phyloP scores from a whole-genome alignment of 176 grass and related monocot genomes.

The Zea luxurians region DNA sequence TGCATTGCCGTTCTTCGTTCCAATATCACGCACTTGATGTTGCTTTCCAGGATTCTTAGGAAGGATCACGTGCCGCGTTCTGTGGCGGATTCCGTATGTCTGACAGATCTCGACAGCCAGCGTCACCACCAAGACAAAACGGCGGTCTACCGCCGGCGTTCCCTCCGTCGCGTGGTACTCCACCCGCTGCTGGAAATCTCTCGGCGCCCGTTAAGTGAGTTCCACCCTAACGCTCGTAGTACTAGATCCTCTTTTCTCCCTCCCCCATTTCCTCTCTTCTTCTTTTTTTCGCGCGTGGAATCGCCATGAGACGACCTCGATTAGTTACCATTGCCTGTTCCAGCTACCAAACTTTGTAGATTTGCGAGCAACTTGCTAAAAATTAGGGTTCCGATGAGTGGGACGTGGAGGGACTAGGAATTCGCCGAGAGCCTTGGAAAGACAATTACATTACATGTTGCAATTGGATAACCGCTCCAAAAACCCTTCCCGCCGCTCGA shows the following conservation, averaged over 20 bases:
- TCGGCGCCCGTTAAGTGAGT: background rate
- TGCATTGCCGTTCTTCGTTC: no score
- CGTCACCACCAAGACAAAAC: background rate
- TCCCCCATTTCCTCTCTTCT: no score
- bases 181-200: background rate
- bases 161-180: background rate
- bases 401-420: conserved; percentile 8
- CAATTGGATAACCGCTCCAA: conserved; percentile 3
- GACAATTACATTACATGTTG: conserved; percentile 12
- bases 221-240: background rate
- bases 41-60: background rate
- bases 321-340: background rate
- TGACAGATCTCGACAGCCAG: conserved; percentile 56
- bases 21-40: no score
- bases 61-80: background rate
- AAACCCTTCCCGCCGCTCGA: background rate
- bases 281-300: background rate
- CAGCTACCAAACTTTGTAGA: background rate
- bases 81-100: background rate
- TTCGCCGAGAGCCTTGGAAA: background rate
- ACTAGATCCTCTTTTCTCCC: background rate
- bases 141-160: no score
- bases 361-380: background rate
- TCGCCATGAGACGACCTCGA: background rate
- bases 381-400: background rate